Percentiles rank a stretch among this genome's conserved stretches.
Evolutionary conservation across 2,329 filamentous ascomycete genomes (phyloP).

Genomic region (Ophiocordyceps camponoti-rufipedis): DNA sequence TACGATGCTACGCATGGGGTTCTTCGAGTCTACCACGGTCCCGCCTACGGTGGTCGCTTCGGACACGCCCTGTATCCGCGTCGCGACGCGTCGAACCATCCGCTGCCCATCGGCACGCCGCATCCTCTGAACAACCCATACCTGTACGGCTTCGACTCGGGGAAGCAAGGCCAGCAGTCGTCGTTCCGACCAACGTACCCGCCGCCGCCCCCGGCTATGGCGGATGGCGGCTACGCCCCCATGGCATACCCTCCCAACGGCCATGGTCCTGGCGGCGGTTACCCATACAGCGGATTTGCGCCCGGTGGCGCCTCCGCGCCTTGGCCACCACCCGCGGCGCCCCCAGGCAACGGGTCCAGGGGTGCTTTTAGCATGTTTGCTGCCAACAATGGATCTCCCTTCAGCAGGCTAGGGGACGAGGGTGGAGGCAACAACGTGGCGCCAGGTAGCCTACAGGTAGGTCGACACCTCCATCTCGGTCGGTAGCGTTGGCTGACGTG

Average conservation of each 20-base stretch:
- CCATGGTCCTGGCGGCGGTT: not conserved
- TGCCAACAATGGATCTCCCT: slow-evolving; percentile 3
- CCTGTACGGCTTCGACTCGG: slow-evolving; percentile 18
- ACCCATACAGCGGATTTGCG: not conserved
- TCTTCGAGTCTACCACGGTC: slow-evolving; percentile 38
- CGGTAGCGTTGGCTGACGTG: not conserved
- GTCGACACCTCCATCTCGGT: not conserved
- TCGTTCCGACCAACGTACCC: slow-evolving; percentile 7
- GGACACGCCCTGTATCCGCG: slow-evolving; percentile 26
- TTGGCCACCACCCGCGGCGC: not conserved
- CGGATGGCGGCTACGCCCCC: not conserved
- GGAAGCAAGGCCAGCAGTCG: slow-evolving; percentile 1
- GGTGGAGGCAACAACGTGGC: slow-evolving; percentile 13
- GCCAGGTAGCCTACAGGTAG: slow-evolving; percentile 5
- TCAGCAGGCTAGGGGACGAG: slow-evolving; percentile 7
- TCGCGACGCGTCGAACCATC: slow-evolving; percentile 11
- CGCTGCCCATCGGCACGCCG: slow-evolving; percentile 22
- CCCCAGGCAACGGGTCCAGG: not conserved
- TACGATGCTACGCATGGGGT: slow-evolving; percentile 33
- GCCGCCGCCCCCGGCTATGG: slow-evolving; percentile 3
- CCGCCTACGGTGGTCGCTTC: slow-evolving; percentile 32
- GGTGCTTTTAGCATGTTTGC: slow-evolving; percentile 4
- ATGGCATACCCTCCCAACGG: not conserved
- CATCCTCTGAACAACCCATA: slow-evolving; percentile 25
- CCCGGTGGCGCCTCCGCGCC: not conserved